Percentiles rank a stretch among this genome's conserved stretches.
phyloP scores from a whole-genome alignment of 257 asterid species.

The Ocimum tenuiflorum region DNA sequence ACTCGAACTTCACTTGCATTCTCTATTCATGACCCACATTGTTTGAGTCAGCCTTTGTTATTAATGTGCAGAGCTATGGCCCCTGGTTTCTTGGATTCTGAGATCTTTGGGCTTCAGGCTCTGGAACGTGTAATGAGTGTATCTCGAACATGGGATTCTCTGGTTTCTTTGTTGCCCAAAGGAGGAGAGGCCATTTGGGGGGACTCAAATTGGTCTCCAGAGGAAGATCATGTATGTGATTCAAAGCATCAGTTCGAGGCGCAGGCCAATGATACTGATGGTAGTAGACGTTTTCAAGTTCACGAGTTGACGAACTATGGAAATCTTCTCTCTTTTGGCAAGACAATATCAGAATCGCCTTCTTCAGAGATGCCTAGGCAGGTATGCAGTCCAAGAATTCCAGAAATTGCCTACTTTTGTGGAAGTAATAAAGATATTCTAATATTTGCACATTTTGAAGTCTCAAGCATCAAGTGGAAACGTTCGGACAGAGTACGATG shows the following conservation, averaged over 20 bases:
- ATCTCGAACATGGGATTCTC: slow-evolving; percentile 76
- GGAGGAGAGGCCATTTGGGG: slow-evolving; percentile 97
- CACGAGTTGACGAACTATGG: slow-evolving; percentile 52
- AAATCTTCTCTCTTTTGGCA: slow-evolving; percentile 67
- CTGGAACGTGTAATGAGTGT: slow-evolving; percentile 70
- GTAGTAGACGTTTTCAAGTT: slow-evolving; percentile 22
- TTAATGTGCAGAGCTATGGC: slow-evolving; percentile 63
- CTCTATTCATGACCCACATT: no score
- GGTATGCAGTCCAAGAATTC: no score
- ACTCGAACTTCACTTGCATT: no score
- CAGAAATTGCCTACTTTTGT: no score
- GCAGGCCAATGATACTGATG: slow-evolving; percentile 30
- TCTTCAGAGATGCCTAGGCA: slow-evolving; percentile 40
- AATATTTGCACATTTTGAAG: slow-evolving; percentile 23
- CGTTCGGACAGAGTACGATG: slow-evolving; percentile 75
- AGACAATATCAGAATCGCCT: no score
- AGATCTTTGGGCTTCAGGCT: slow-evolving; percentile 61
- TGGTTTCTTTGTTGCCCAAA: slow-evolving; percentile 70
- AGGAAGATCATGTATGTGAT: slow-evolving; percentile 57
- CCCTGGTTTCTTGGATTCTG: slow-evolving; percentile 66
- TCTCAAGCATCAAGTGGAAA: slow-evolving; percentile 41
- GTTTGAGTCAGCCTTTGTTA: no score
- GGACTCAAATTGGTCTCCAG: slow-evolving; percentile 71
- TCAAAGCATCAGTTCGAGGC: slow-evolving; percentile 20
- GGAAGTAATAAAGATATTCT: no score